These are phyloP conservation scores for Plasmodium reichenowi DNA, from an alignment of 169 alveolate species.

Conservation along the genomic window DNA sequence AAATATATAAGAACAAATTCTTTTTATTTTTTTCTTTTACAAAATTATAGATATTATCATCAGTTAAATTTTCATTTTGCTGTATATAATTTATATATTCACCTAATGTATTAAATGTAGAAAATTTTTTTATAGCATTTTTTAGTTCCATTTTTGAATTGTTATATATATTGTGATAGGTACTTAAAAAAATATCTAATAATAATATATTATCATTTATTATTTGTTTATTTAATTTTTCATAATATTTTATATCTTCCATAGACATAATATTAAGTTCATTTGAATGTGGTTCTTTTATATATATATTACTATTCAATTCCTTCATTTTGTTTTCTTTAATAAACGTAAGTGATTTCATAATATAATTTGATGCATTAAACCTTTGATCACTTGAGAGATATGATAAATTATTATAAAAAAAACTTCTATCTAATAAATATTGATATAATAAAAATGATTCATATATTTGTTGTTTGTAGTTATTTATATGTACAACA, in stretches of 20 bases:
- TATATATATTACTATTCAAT: background rate
- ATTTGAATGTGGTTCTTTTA: background rate
- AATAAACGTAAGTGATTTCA: background rate
- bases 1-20: background rate
- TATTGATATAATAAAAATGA: conserved; percentile 24
- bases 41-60: background rate
- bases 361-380: background rate
- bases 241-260: conserved; percentile 23
- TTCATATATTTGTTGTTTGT: conserved; percentile 54
- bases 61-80: conserved; percentile 1
- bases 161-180: conserved; percentile 7
- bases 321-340: background rate
- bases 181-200: conserved; percentile 34
- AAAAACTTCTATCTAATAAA: background rate
- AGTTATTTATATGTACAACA: conserved; percentile 36
- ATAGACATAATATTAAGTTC: conserved; percentile 9
- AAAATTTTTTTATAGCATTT: conserved; percentile 19
- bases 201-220: conserved; percentile 27
- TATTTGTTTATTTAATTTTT: conserved; percentile 32
- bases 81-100: conserved; percentile 42
- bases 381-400: no score
- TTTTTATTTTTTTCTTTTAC: background rate
- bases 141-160: conserved; percentile 10
- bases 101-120: conserved; percentile 17
- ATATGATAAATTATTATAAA: no score